A percentile compares a stretch with the other conserved stretches of the same genome.
These are phyloP conservation scores for Apiospora phragmitis DNA, from an alignment of 2,329 filamentous ascomycete genomes.

Conservation along the genomic window DNA sequence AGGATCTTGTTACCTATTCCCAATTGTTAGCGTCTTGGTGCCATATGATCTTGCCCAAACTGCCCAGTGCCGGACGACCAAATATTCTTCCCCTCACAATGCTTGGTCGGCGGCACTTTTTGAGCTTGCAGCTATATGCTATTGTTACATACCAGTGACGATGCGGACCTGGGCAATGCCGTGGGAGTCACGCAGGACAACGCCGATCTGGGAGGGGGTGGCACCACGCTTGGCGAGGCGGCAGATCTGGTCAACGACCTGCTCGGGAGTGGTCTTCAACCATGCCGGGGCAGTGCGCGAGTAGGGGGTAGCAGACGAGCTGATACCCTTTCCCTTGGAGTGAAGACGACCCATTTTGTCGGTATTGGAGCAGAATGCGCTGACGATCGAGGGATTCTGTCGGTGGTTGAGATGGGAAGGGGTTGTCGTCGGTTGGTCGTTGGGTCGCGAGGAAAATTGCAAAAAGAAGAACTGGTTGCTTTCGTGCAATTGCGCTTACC, in stretches of 20 bases:
- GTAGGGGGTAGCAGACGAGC: constrained; percentile 93
- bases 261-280: constrained; percentile 98
- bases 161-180: constrained; percentile 97
- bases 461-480: constrained; percentile 6
- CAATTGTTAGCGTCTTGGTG: constrained; percentile 37
- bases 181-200: constrained; percentile 96
- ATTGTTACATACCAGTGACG: constrained; percentile 78
- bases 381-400: constrained; percentile 15
- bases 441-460: constrained; percentile 18
- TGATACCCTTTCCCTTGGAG: constrained; percentile 99
- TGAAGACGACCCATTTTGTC: constrained; percentile 94
- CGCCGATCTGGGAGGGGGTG: constrained; percentile 98
- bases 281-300: constrained; percentile 89
- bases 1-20: constrained; percentile 97
- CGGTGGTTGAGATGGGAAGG: constrained; percentile 21
- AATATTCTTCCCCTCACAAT: neutral
- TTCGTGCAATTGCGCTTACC: constrained; percentile 9
- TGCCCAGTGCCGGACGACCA: neutral
- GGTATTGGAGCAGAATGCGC: constrained; percentile 34
- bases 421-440: constrained; percentile 17
- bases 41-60: constrained; percentile 13
- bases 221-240: constrained; percentile 99
- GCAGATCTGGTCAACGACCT: constrained; percentile 98
- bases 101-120: neutral
- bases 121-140: neutral